Conservation (phyloP, 371 early-diverging fungal genomes). For the Phascolomyces articulosus region DNA sequence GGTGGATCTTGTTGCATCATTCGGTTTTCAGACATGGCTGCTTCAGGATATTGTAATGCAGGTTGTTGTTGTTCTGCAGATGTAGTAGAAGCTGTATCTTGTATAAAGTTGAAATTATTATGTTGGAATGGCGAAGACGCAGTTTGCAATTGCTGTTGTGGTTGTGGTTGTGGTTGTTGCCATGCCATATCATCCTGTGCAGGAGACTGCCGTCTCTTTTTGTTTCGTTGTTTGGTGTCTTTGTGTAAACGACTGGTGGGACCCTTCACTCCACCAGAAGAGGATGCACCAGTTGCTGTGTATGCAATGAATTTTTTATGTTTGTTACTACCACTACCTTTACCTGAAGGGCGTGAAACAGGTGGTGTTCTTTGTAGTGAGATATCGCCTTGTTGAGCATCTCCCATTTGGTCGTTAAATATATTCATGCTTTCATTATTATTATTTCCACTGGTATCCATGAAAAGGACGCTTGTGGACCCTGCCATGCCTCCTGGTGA, state of each 20-base stretch:
- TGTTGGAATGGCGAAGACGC: too few species aligned
- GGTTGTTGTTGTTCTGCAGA: too few species aligned
- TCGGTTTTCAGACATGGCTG: too few species aligned
- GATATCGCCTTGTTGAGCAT: background rate
- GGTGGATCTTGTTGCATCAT: too few species aligned
- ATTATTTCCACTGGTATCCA: background rate
- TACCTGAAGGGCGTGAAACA: background rate
- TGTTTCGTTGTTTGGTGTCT: background rate
- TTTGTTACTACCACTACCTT: background rate
- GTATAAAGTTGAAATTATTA: too few species aligned
- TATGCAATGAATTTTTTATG: background rate
- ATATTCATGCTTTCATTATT: background rate
- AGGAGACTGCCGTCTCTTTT: background rate
- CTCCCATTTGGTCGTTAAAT: background rate
- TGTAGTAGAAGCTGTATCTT: too few species aligned
- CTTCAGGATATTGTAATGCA: too few species aligned
- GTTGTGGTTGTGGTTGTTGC: background rate
- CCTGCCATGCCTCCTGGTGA: background rate
- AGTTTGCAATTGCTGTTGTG: slow-evolving; percentile 2
- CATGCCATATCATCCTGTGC: background rate
- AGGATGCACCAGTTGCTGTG: background rate
- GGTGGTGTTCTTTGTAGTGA: background rate
- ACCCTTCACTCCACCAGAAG: background rate
- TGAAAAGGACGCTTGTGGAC: too few species aligned
- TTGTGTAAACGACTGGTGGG: background rate